Base-by-base conservation (phyloP, 352 stramenopile genomes). In the Bremia lactucae region DNA sequence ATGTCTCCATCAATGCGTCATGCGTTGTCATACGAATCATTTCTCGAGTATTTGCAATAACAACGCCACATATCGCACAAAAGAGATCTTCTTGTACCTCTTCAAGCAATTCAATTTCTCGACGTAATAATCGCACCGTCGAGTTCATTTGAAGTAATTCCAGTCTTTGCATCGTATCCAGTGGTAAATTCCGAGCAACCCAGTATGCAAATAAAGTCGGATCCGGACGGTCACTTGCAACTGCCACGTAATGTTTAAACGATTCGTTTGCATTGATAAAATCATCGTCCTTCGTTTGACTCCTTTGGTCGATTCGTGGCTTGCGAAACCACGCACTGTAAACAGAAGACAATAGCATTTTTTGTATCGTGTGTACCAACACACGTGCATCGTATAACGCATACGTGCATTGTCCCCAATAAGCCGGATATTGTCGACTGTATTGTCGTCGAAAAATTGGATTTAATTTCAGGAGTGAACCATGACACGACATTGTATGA, bases 21-120 rank as follows among this genome's bases (percentile, higher is more conserved):
- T 76, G 62, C n/a, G 46, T 54, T 14, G 60, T 76, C 66, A 87
- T 78, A 40, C 65, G 84, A 45, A 92, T 87, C 47, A 92, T 88
- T 13, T 89, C 72, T 1, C 62, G 52, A n/a, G 72, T 87, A 14
- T 77, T 62, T 4, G 69, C 62, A 6, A 92, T 62, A 35, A 82
- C 70, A 7, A 60, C 63, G 18, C 71, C 62, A 25, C 80, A 92
- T 28, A 59, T 56, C 6, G 68, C 59, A 41, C 80, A 92, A 41
- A 70, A 72, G 13, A 89, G 68, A 31, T 80, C 63, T 14, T 86
- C 74, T 15, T 77, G 52, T 16, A 80, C 62, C 31, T 72, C 53
- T n/a, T 67, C 47, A 3, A 89, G 56, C 16, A 89, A 52, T 18
- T 65, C 50, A 8, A 87, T 62, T 38, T 84, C 73, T 14, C 54